phyloP scores from a whole-genome alignment of 495 filamentous ascomycete genomes.

The Xylaria telfairii region DNA sequence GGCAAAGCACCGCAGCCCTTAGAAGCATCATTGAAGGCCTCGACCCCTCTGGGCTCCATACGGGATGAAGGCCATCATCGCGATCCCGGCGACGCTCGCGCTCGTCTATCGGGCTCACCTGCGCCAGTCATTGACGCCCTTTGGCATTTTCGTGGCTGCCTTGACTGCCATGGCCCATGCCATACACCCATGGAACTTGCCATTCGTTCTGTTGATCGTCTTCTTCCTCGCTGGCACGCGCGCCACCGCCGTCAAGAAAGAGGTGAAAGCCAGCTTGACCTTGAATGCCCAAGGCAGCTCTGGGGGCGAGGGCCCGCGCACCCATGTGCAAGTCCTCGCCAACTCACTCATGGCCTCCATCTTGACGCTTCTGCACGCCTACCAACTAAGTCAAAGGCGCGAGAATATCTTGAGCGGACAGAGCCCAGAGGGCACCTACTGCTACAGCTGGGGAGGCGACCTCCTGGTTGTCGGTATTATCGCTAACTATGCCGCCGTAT shows the following conservation, averaged over 20 bases:
- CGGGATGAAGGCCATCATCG: slow-evolving; percentile 73
- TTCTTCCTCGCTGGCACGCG: slow-evolving; percentile 88
- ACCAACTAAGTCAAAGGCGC: slow-evolving; percentile 59
- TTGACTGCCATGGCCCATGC: slow-evolving; percentile 81
- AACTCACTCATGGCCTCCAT: slow-evolving; percentile 83
- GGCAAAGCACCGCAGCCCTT: background rate
- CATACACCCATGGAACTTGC: slow-evolving; percentile 88
- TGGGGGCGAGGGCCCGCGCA: slow-evolving; percentile 76
- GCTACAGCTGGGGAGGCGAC: slow-evolving; percentile 58
- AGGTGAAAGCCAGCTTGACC: slow-evolving; percentile 81
- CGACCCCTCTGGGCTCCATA: background rate
- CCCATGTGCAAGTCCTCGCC: slow-evolving; percentile 86
- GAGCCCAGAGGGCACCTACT: slow-evolving; percentile 43
- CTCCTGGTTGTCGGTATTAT: slow-evolving; percentile 65
- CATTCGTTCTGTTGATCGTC: slow-evolving; percentile 77
- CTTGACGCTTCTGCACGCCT: slow-evolving; percentile 73
- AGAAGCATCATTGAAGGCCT: background rate
- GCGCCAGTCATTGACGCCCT: slow-evolving; percentile 76
- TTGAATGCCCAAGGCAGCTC: slow-evolving; percentile 67
- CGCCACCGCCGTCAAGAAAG: slow-evolving; percentile 87
- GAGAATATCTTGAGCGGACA: slow-evolving; percentile 33
- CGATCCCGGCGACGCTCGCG: slow-evolving; percentile 65
- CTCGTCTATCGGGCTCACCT: slow-evolving; percentile 74
- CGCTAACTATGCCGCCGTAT: slow-evolving; percentile 86
- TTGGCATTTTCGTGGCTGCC: slow-evolving; percentile 70